Base-by-base conservation (phyloP, 2,329 filamentous ascomycete species). In the Claviceps quebecensis region DNA sequence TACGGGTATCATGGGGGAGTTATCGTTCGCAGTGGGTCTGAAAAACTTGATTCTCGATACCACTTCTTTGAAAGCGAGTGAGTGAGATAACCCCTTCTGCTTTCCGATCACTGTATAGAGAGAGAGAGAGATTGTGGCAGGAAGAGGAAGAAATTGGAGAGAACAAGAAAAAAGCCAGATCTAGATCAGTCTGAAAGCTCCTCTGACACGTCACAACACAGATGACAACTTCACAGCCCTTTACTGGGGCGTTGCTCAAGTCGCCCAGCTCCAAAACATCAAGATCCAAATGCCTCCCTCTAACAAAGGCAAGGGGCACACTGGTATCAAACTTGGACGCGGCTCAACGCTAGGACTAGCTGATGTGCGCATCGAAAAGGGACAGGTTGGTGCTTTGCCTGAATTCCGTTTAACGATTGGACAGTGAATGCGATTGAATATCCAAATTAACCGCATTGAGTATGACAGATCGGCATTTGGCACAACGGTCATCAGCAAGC, bases 11-110 rank as follows among this genome's bases (percentile, higher is more conserved):
- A 38, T 23, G 9, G 69, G 69, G 26, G 69, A 72, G 54, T 57
- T 69, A 5, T 70, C 68, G 0, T 72, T 72, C 40, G 63, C 69
- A 11, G 68, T 73, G 7, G 63, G 64, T 17, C 48, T 72, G 45
- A 72, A 72, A 61, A 72, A 72, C 53, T 17, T 72, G 5, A 57
- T 71, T 29, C 62, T 72, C 13, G 70, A 72, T 54, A 72, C 69
- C 0, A 69, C 68, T 1, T 59, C 55, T 29, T 64, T 72, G 23
- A 48, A 61, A 2, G 64, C 63, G 49, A 65, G 58, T 53, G 48
- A 54, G 53, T 45, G 44, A 8, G 16, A 26, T 26, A 38, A 23
- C 19, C 11, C 22, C 19, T 16, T 46, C 16, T 34, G 26, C n/a
- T 29, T 36, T 7, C 23, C 13, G 19, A 5, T 14, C 40, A 34